phyloP scores from a whole-genome alignment of 225 moss, liverwort and hornwort genomes.

The Lunularia cruciata region DNA sequence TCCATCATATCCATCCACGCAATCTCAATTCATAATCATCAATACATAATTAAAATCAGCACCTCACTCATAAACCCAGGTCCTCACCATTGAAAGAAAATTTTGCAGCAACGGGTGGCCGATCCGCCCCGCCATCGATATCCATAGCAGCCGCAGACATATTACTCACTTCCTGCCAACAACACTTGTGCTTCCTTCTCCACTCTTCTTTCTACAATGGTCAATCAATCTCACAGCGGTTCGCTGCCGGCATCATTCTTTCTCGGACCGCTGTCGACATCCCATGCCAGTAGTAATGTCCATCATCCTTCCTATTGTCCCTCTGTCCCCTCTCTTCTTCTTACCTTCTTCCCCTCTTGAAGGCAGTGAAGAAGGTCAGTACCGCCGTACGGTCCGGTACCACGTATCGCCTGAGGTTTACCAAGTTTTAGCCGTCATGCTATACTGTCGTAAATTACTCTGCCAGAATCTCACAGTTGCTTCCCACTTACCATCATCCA shows the following conservation, averaged over 20 bases:
- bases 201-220: not conserved
- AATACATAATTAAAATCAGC: not conserved
- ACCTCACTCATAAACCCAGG: not conserved
- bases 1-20: not conserved
- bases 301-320: not conserved
- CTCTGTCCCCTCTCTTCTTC: not conserved
- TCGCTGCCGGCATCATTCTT: slow-evolving; percentile 4
- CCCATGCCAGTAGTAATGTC: not conserved
- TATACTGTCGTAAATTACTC: too few species aligned
- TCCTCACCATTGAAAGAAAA: slow-evolving; percentile 39
- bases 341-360: not conserved
- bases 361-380: too few species aligned
- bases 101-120: slow-evolving; percentile 20
- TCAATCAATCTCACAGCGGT: too few species aligned
- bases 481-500: too few species aligned
- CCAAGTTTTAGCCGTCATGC: too few species aligned
- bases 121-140: slow-evolving; percentile 13
- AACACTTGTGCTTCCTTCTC: not conserved
- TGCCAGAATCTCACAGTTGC: too few species aligned
- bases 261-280: not conserved
- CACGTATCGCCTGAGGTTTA: too few species aligned
- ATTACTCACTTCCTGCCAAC: not conserved
- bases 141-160: slow-evolving; percentile 32
- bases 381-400: too few species aligned
- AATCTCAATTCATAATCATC: too few species aligned